These are phyloP conservation scores for Auxenochlorella protothecoides DNA, from an alignment of 139 green algal species.

Conservation along the genomic window DNA sequence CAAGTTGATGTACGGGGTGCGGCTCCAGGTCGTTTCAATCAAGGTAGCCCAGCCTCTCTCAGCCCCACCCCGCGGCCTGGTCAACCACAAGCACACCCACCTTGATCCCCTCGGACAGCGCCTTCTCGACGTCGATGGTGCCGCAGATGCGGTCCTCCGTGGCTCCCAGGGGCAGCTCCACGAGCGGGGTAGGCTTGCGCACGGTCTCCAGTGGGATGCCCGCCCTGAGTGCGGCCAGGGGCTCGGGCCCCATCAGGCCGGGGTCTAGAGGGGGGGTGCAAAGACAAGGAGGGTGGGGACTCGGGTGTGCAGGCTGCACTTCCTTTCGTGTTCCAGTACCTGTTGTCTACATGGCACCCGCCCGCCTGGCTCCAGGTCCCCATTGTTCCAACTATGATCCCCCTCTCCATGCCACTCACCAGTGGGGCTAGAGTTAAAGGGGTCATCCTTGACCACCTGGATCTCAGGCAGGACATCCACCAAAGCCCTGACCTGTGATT, in stretches of 20 bases:
- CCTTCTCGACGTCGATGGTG: constrained; percentile 92
- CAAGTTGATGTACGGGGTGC: no score
- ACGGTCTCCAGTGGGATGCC: constrained; percentile 46
- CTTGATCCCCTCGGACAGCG: constrained; percentile 70
- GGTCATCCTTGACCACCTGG: constrained; percentile 70
- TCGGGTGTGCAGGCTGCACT: neutral
- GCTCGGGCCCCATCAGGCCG: constrained; percentile 69
- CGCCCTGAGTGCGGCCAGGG: constrained; percentile 21
- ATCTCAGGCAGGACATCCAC: constrained; percentile 81
- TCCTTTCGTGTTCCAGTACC: neutral
- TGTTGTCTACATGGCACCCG: neutral
- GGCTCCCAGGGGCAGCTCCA: constrained; percentile 78
- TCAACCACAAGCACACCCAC: neutral
- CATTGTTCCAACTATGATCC: neutral
- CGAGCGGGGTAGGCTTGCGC: constrained; percentile 66
- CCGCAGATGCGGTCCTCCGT: constrained; percentile 91
- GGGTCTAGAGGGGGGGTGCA: constrained; percentile 28
- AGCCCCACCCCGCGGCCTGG: no score
- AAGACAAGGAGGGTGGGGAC: neutral
- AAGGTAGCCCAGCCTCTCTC: no score
- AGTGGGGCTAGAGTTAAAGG: constrained; percentile 80
- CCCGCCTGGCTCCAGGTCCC: neutral
- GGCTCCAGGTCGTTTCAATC: no score
- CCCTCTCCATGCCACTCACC: neutral
- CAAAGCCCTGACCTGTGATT: constrained; percentile 53